Percentiles rank a stretch among this genome's conserved stretches.
These are phyloP conservation scores for Chimonanthus praecox DNA, from an alignment of 164 flowering plant genomes.

Conservation along the genomic window DNA sequence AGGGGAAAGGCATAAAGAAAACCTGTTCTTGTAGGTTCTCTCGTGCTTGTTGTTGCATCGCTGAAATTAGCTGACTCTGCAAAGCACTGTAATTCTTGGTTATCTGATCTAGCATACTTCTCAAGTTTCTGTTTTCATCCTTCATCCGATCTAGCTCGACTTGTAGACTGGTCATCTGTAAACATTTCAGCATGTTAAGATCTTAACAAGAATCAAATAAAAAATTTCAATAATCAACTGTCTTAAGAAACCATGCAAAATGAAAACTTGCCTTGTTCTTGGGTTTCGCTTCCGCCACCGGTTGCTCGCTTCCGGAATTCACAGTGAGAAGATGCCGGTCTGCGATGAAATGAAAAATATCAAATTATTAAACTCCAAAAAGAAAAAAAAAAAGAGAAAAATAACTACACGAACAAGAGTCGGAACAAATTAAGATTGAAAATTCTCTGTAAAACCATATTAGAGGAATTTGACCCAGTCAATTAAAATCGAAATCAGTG, in stretches of 20 bases:
- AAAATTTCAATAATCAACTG: not conserved
- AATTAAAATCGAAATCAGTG: too few relatives aligned
- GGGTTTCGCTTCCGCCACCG: constrained; percentile 11
- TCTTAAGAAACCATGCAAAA: not conserved
- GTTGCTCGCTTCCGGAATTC: constrained; percentile 9
- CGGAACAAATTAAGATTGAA: too few relatives aligned
- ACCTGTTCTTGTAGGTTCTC: constrained; percentile 14
- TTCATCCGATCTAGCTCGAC: constrained; percentile 23
- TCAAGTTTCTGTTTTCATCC: constrained; percentile 32
- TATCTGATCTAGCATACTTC: constrained; percentile 32
- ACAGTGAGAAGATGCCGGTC: constrained; percentile 28
- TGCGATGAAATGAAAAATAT: not conserved
- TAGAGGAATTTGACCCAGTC: too few relatives aligned
- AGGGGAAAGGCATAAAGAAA: too few relatives aligned
- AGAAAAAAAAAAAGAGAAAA: too few relatives aligned
- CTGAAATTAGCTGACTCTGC: constrained; percentile 24
- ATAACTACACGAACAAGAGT: too few relatives aligned
- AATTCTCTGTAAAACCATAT: too few relatives aligned
- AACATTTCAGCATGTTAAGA: not conserved
- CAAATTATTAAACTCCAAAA: too few relatives aligned
- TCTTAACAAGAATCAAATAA: not conserved
- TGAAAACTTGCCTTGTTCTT: constrained; percentile 19
- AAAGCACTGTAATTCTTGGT: constrained; percentile 23
- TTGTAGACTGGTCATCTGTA: constrained; percentile 17
- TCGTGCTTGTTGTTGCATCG: constrained; percentile 23